Conservation (phyloP, 208 protist species). For the Strigomonas culicis region DNA sequence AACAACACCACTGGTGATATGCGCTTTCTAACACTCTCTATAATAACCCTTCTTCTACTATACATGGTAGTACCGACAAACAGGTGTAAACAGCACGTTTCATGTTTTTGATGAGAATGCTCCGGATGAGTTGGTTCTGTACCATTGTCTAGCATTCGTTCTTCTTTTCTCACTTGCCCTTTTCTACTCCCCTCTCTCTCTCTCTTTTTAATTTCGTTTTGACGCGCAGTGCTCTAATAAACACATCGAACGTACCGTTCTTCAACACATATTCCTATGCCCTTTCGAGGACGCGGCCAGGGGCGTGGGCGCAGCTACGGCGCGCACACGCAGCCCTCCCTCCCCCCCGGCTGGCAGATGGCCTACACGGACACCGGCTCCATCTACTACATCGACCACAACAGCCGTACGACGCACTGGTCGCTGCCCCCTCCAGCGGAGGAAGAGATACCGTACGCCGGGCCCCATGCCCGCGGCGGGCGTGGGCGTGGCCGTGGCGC, state of each 20-base stretch:
- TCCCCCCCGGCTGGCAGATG: conserved; percentile 82
- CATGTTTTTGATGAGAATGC: too few relatives aligned
- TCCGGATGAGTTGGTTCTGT: background rate
- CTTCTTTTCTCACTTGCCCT: background rate
- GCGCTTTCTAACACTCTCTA: too few relatives aligned
- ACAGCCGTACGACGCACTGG: conserved; percentile 86
- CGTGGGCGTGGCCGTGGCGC: conserved; percentile 3
- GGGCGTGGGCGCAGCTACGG: background rate
- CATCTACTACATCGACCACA: conserved; percentile 89
- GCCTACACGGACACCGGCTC: conserved; percentile 61
- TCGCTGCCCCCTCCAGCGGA: conserved; percentile 41
- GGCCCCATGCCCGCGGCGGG: background rate
- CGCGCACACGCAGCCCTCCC: background rate
- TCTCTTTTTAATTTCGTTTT: conserved; percentile 1
- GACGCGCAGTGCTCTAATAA: background rate
- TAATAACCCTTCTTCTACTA: too few relatives aligned
- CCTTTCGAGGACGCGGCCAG: background rate
- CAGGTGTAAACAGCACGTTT: too few relatives aligned
- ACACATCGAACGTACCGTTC: background rate
- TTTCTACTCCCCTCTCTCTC: background rate
- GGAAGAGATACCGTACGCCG: conserved; percentile 1
- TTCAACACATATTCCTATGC: background rate
- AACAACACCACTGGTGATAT: too few relatives aligned
- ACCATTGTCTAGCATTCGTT: background rate
- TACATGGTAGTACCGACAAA: too few relatives aligned